phyloP scores from a whole-genome alignment of 129 eudicot genomes.

The Lactuca saligna region DNA sequence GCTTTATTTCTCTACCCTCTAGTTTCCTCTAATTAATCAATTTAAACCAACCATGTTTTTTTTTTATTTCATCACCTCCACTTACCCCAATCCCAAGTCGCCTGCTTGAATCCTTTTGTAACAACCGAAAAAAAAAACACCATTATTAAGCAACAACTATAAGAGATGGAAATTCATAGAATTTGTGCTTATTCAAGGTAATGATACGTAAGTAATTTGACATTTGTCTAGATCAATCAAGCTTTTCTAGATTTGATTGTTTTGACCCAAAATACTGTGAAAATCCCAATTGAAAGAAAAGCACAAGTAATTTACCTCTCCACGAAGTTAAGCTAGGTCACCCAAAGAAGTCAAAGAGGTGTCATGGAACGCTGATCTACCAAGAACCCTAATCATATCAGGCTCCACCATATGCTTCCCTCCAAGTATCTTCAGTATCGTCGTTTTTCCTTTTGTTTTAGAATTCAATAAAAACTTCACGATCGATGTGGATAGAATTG shows the following conservation, averaged over 20 bases:
- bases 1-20: too few relatives aligned
- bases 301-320: slow-evolving; percentile 57
- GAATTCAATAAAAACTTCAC: slow-evolving; percentile 8
- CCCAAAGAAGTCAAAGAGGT: slow-evolving; percentile 82
- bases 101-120: neutral
- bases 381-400: slow-evolving; percentile 83
- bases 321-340: slow-evolving; percentile 88
- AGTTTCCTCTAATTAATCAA: too few relatives aligned
- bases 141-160: too few relatives aligned
- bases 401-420: slow-evolving; percentile 99
- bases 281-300: neutral
- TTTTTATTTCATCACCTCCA: too few relatives aligned
- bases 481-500: neutral
- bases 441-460: slow-evolving; percentile 62
- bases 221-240: neutral
- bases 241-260: neutral
- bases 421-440: slow-evolving; percentile 88
- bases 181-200: neutral
- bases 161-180: slow-evolving; percentile 5
- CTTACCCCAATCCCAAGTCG: neutral
- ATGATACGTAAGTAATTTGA: neutral
- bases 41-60: too few relatives aligned
- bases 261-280: neutral
- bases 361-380: slow-evolving; percentile 96
- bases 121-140: too few relatives aligned